Evolutionary conservation across 352 stramenopile genomes (phyloP), one percentile per base, ranked within the genome.

Genomic region (Phytophthora pseudosyringae): DNA sequence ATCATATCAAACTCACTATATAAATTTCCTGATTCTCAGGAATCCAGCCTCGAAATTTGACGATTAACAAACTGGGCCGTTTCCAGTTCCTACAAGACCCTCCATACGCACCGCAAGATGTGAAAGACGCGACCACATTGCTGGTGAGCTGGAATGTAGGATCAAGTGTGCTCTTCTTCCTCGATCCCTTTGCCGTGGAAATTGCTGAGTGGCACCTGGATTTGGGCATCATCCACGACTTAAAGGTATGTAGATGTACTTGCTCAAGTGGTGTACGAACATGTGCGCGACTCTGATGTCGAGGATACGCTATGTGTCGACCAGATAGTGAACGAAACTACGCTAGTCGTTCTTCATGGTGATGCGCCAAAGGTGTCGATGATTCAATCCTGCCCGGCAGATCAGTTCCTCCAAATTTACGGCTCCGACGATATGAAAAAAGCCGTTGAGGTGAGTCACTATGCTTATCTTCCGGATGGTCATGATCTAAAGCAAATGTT

Each of bases 191-290:
- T 44, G 82, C 79, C 0, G 86, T 95, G 3, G 86, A 96, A 65
- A 91, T 96, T 32, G 82, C 94, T 5, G 88, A 96, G 53, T 95
- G 88, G 85, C 88, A 96, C 64, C 59, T 96, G 29, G 88, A 96
- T 69, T 73, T 96, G 39, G 88, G 88, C 13, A 80, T 88, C 9
- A 91, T 96, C 29, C 86, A 94, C 41, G 88, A 96, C 54, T 66
- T 95, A 18, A 93, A 94, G 78, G 87, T 93, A 68, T 29, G 49
- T 21, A 21, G 1, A 21, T 21, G 21, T 21, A 21, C 15, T 33
- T 59, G 31, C 18, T 49, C 26, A 12, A 7, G 16, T 63, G 18
- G 16, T 43, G 13, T 26, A 18, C 16, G 26, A 15, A 25, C 44
- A 12, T 12, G 10, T 10, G 21, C 10, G 6, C 13, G 21, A 26